Conservation (phyloP, 495 filamentous ascomycete genomes). For the Chaetomidium leptoderma region DNA sequence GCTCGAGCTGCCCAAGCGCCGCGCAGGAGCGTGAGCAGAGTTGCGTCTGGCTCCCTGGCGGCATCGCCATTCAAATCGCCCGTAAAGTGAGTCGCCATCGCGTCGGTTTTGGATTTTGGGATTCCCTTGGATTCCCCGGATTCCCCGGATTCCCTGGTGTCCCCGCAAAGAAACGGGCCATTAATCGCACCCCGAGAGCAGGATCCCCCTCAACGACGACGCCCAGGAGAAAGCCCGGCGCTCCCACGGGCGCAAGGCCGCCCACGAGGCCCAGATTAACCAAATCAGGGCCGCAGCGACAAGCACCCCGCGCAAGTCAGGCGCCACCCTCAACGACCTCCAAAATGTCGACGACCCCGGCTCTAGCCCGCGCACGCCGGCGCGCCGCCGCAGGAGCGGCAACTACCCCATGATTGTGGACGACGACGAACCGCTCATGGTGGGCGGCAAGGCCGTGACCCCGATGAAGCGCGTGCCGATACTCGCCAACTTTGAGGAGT, state of each 20-base stretch:
- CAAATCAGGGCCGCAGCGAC: constrained; percentile 80
- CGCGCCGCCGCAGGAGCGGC: constrained; percentile 41
- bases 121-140: not conserved
- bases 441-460: constrained; percentile 69
- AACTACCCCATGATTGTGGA: constrained; percentile 52
- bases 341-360: constrained; percentile 49
- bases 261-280: constrained; percentile 87
- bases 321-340: constrained; percentile 56
- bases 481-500: constrained; percentile 97
- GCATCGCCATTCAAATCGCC: constrained; percentile 62
- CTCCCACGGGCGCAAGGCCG: constrained; percentile 78
- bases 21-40: constrained; percentile 52
- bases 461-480: constrained; percentile 96
- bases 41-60: constrained; percentile 36
- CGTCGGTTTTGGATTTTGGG: not conserved
- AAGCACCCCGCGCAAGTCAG: constrained; percentile 69
- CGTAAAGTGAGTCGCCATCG: constrained; percentile 54
- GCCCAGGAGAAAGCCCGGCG: constrained; percentile 84
- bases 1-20: constrained; percentile 65
- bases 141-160: not conserved
- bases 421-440: constrained; percentile 57
- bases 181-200: constrained; percentile 23
- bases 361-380: constrained; percentile 59
- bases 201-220: constrained; percentile 94
- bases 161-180: too few species aligned